Evolutionary conservation across 208 protist species (phyloP), one percentile per base, ranked within the genome.

Genomic region (Porcisia hertigi): DNA sequence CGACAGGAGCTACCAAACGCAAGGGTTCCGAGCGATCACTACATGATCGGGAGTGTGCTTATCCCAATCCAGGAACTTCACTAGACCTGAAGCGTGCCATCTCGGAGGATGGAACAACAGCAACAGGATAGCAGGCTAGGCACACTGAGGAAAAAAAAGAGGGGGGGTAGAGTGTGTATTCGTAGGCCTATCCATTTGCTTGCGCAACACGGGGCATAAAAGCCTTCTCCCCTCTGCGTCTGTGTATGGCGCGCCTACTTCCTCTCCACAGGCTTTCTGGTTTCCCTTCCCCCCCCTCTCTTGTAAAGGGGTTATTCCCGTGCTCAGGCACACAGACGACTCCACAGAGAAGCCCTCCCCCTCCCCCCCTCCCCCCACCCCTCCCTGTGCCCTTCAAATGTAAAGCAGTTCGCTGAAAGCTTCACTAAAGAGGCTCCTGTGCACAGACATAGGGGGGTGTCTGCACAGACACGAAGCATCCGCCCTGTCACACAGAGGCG

Each of bases 1-100:
- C 70, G 49, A 39, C 58, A 76, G 20, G 80, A 92, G 25, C 58
- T 97, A 47, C 93, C 93, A 1, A 91, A 79, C 34, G 79, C 52
- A 9, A 71, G 81, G 23, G 83, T 87, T 69, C 93, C 93, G 12
- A 96, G 91, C 66, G 93, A 97, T 59, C 93, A 97, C 78, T 95
- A 91, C 80, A 92, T 92, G 81, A 77, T 95, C 9, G 91, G 90
- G 9, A 91, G 86, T 16, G 73, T 89, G 2, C 77, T 97, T 20
- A 73, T 86, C 43, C 90, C 92, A 8, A 59, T 78, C 39, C 74
- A 80, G 34, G 70, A 87, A 54, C 55, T 79, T 34, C 76, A 66
- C n/a, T 70, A 52, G 11, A 36, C 11, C 8, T 76, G 63, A 67
- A 36, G 63, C 11, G 63, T 49, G 41, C 23, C 7, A 41, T 53